Evolutionary conservation across 2,329 filamentous ascomycete genomes (phyloP), one percentile per base, ranked within the genome.

Genomic region (Diaporthe australafricana): DNA sequence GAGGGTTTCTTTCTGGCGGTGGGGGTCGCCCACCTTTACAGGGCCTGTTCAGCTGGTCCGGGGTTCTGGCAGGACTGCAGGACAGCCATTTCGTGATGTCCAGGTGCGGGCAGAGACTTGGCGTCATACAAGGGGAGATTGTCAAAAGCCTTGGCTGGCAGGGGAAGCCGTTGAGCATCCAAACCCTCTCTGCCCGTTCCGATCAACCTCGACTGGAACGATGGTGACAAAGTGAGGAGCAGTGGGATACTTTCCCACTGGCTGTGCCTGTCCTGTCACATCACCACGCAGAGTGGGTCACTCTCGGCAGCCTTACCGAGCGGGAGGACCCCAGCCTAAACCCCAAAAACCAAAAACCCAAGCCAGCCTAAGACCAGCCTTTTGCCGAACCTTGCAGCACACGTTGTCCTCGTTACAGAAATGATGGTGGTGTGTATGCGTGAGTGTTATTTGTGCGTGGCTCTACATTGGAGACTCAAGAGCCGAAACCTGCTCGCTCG

Each of bases 221-320:
- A 17, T 11, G 30, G 27, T 35, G 20, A 22, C 40, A 9, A 63
- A 63, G 27, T 27, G 40, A 63, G 27, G 20, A 48, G 32, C 5
- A 62, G 40, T 22, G 30, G 16, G 25, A 5, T 62, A 47, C n/a
- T n/a, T n/a, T n/a, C n/a, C n/a, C n/a, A n/a, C n/a, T n/a, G n/a
- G n/a, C n/a, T n/a, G n/a, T 62, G 14, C 12, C 5, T 45, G 56
- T 38, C 9, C 20, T 17, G 38, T 32, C 14, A 48, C 42, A 35
- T 63, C 42, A 35, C 42, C 27, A 35, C 60, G 14, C 42, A 65
- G n/a, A 16, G 42, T 65, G 60, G 45, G 27, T 65, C 60, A 50
- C 45, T 8, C 57, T 63, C 60, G 60, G 60, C 60, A 65, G 60
- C 60, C 60, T 27, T 50, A 38, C 60, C 60, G 60, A 65, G n/a